Evolutionary conservation across 805 yeast species (phyloP), one percentile per base, ranked within the genome.

Genomic region (Wickerhamiella musiphila): DNA sequence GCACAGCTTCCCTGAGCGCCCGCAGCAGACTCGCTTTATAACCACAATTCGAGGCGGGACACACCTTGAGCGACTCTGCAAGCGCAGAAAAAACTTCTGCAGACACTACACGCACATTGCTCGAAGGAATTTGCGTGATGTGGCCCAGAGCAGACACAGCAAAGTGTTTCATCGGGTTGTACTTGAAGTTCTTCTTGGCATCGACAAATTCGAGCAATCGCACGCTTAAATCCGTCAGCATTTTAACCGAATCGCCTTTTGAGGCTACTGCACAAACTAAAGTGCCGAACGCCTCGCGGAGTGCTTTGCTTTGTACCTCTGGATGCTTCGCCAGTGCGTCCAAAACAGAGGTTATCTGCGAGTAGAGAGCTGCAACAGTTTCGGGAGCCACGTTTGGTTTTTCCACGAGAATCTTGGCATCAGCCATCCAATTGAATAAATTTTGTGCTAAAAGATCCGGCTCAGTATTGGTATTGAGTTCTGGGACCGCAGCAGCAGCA

Each of bases 111-210:
- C 41, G 36, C 35, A 42, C 36, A n/a, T 34, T 33, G 18, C 23
- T 23, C 9, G 33, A 28, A 12, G 34, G 21, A 15, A 29, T 26
- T 19, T 23, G 27, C 9, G 37, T 32, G 9, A 43, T 28, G 13
- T 31, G 32, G 3, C 47, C 47, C 15, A 43, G 34, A 2, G 43
- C 43, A 4, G 42, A 29, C 23, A 43, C 37, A 3, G 46, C 45
- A 15, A 43, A 33, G 23, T 37, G 41, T 21, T 43, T 43, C 47
- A 43, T 43, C 5, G 44, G 38, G 18, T 42, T 44, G 33, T 36
- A 42, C 20, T 28, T 29, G 18, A 22, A 17, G 13, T 26, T 21
- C 22, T 37, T 37, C 18, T 35, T 35, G 10, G 35, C 38, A 18
- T 43, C 47, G 16, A 42, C 34, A 20, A 42, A 32, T 8, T 43